Evolutionary conservation across 2,329 filamentous ascomycete species (phyloP), one percentile per base, ranked within the genome.

Genomic region (Remersonia thermophila): DNA sequence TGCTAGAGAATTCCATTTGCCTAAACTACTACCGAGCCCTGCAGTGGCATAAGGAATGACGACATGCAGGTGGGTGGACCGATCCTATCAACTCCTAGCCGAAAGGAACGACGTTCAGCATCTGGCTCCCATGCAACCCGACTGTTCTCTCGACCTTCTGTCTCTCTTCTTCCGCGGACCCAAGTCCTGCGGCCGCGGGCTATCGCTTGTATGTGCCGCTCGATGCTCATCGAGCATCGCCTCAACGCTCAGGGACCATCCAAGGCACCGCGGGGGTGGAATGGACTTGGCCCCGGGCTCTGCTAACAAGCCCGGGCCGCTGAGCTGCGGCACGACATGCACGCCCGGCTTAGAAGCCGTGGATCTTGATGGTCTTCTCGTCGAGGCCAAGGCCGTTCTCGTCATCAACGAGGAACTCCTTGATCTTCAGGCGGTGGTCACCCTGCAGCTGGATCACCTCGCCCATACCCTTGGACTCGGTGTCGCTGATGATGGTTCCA

Each of bases 361-460:
- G 71, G 63, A 74, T 67, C 76, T 96, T 95, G 69, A 96, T 94
- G 67, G 81, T 93, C 77, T 95, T 93, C 63, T 79, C 73, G 67
- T 95, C 85, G 59, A 95, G 80, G 63, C 84, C 85, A 55, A 96
- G 75, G 56, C 89, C 89, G 59, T 87, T 83, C 66, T 87, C 85
- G 75, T 93, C 93, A 69, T 94, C 83, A 66, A 79, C 78, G 65
- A 96, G 79, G 71, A 96, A 98, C 59, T 95, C 86, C 65, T 93
- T 83, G 61, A 95, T 83, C 77, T 94, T 86, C 69, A 93, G 93
- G 67, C 91, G 89, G 73, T 98, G 91, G 64, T 98, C 91, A 57
- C 91, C 91, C 67, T 98, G 91, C 59, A 98, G 82, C 74, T 98
- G 91, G 60, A 98, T 95, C 74, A 96, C 89, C 73, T 96, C 87